phyloP scores from a whole-genome alignment of 441 rosid species.

The Aleurites moluccanus region DNA sequence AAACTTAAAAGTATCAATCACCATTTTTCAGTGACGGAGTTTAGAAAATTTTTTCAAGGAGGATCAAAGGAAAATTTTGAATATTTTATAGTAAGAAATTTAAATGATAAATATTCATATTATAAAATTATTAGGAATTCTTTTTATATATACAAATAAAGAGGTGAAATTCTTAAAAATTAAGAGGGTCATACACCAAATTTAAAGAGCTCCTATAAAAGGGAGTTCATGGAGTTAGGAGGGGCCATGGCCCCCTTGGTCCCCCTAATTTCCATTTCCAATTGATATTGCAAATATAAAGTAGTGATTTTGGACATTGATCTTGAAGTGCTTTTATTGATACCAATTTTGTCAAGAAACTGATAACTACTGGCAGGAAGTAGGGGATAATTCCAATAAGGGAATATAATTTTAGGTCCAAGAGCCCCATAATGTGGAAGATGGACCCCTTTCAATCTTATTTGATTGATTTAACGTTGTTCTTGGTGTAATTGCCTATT shows the following conservation, averaged over 20 bases:
- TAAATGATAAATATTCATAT: no score
- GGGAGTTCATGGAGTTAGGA: no score
- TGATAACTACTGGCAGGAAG: neutral
- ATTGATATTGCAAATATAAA: neutral
- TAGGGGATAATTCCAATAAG: neutral
- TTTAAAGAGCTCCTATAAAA: no score
- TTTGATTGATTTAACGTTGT: neutral
- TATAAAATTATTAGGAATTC: no score
- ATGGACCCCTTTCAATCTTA: neutral
- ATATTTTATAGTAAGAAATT: no score
- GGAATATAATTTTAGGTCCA: neutral
- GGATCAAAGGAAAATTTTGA: no score
- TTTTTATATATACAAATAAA: no score
- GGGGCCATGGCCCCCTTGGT: no score
- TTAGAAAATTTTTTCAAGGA: no score
- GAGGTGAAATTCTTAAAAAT: no score
- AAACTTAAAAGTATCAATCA: neutral
- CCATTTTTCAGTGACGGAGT: neutral
- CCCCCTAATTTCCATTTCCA: no score
- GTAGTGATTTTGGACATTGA: neutral
- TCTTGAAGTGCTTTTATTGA: neutral
- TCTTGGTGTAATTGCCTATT: neutral
- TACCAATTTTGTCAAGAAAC: conserved; percentile 8
- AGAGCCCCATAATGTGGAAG: neutral
- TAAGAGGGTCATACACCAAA: no score